Base-by-base conservation (phyloP, 768 basidiomycete genomes). In the Pluteus cervinus region DNA sequence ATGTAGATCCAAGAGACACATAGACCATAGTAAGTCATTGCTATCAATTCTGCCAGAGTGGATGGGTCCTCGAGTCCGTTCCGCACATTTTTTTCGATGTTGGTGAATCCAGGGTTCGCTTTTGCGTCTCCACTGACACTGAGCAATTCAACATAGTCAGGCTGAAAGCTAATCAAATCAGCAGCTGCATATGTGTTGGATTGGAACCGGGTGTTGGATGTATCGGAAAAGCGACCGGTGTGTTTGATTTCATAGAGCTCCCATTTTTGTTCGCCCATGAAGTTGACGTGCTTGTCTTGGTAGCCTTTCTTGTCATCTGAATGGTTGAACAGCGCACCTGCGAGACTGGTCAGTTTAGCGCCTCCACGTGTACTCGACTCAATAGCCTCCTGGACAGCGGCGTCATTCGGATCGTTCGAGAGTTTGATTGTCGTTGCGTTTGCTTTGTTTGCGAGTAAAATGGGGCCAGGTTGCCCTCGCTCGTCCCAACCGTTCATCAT, bases 261-360 rank as follows among this genome's bases (percentile, higher is more conserved):
- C 7, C 25, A 17, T 17, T 48, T 47, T 11, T 40, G 33, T 16
- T 37, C 12, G 16, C 32, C 34, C 25, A 54, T 34, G 31, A 50
- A 53, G 5, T 34, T 36, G 1, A 23, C 10, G 7, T 14, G 21
- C 2, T 26, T 24, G 24, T 53, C 45, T 23, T 51, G 53, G 18
- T 53, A 52, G n/a, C 59, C 60, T 22, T 52, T 52, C 29, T 52
- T 51, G 15, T 55, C 47, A 17, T 51, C 48, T 41, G 52, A 52
- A 45, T 62, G 45, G n/a, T 47, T 44, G 25, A 59, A 54, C 2
- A 61, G 25, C 0, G 47, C 36, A 1, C 58, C 57, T 3, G 53
- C 42, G 15, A 57, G 48, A 6, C 40, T 41, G 0, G 43, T 25
- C 3, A 51, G 33, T 40, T 57, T 56, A 7, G 53, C 46, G 1